A percentile compares a stretch with the other conserved stretches of the same genome.
Evolutionary conservation across 768 basidiomycete species (phyloP).

Genomic region (Exidia glandulosa): DNA sequence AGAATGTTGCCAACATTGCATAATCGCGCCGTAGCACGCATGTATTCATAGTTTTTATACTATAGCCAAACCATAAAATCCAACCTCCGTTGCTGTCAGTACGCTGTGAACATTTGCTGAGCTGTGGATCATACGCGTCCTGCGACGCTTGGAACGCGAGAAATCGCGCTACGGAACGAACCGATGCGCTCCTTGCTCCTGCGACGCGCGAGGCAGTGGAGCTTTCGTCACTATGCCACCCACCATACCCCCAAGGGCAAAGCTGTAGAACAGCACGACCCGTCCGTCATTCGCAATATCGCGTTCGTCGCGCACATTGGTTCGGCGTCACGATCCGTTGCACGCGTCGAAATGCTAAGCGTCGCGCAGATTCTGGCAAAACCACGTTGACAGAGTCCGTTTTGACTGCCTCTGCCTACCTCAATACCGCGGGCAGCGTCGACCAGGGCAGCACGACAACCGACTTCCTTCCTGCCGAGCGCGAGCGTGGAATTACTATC

Average conservation of each 20-base stretch:
- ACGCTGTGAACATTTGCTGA: too few species aligned
- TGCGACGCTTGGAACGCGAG: background rate
- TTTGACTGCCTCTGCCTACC: constrained; percentile 60
- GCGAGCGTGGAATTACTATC: constrained; percentile 85
- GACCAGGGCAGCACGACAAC: constrained; percentile 87
- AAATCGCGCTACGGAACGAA: background rate
- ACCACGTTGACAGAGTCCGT: constrained; percentile 86
- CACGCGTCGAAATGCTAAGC: too few species aligned
- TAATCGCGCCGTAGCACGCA: background rate
- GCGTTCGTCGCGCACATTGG: constrained; percentile 87
- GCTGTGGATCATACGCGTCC: too few species aligned
- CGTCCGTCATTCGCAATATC: constrained; percentile 47
- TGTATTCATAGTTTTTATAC: background rate
- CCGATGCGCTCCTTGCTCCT: background rate
- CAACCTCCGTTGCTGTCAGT: too few species aligned
- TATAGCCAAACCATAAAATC: too few species aligned
- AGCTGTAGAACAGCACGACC: background rate
- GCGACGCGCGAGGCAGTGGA: background rate
- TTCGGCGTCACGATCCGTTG: constrained; percentile 26
- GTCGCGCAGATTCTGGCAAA: constrained; percentile 69
- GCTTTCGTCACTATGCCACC: background rate
- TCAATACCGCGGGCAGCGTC: constrained; percentile 67
- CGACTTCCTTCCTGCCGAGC: constrained; percentile 80
- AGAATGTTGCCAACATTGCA: constrained; percentile 20
- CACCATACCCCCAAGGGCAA: background rate